Conservation (phyloP, 148 eudicot genomes). For the Amaranthus palmeri region DNA sequence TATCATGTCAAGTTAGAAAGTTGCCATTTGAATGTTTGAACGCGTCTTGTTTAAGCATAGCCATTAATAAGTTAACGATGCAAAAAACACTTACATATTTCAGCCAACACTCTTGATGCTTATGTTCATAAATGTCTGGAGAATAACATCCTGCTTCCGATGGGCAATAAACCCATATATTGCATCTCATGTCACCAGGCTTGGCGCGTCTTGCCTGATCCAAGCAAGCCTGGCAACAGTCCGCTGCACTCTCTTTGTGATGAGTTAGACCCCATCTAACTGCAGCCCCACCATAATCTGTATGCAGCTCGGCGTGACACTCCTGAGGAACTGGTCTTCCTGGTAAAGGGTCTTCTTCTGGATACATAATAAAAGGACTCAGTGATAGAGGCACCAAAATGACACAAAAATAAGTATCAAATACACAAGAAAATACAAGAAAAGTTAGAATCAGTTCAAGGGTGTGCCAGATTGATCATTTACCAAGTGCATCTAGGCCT, state of each 20-base stretch:
- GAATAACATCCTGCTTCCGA: slow-evolving; percentile 81
- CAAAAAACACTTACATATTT: slow-evolving; percentile 61
- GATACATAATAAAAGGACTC: slow-evolving; percentile 7
- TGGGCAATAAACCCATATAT: slow-evolving; percentile 96
- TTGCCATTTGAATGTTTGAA: not conserved
- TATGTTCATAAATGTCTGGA: slow-evolving; percentile 86
- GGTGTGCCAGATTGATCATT: slow-evolving; percentile 7
- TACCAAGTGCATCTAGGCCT: slow-evolving; percentile 68
- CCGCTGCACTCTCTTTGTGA: slow-evolving; percentile 87
- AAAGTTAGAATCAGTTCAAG: not conserved
- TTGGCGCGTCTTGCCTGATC: slow-evolving; percentile 76
- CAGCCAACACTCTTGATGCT: slow-evolving; percentile 88
- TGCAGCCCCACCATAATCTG: slow-evolving; percentile 83
- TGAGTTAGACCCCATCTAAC: slow-evolving; percentile 95
- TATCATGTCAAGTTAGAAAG: not conserved
- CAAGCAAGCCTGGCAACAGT: slow-evolving; percentile 89
- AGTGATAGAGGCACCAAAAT: not conserved
- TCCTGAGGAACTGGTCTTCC: slow-evolving; percentile 76
- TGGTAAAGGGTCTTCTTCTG: slow-evolving; percentile 66
- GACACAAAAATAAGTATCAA: not conserved
- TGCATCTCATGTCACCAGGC: slow-evolving; percentile 71
- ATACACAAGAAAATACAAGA: not conserved
- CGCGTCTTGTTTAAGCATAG: not conserved
- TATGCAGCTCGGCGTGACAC: slow-evolving; percentile 70
- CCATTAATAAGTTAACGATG: not conserved